A percentile compares a stretch with the other conserved stretches of the same genome.
These are phyloP conservation scores for Alternaria arborescens DNA, from an alignment of 2,329 filamentous ascomycete genomes.

Conservation along the genomic window DNA sequence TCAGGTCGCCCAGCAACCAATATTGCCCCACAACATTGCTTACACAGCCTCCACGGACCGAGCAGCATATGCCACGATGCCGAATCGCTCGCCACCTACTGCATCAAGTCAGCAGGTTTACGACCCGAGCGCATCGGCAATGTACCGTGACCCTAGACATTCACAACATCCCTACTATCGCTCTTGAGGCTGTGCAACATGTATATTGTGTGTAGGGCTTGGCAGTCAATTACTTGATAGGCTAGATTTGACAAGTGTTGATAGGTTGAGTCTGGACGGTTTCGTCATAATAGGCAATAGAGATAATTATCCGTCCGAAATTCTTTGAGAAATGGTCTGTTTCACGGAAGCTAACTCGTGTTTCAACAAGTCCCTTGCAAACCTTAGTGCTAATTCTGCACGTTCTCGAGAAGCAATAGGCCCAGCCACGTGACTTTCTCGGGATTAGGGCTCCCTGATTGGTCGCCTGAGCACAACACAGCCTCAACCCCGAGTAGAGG, in stretches of 20 bases:
- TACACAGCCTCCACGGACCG: slow-evolving; percentile 25
- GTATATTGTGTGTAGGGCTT: slow-evolving; percentile 8
- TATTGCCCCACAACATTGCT: slow-evolving; percentile 21
- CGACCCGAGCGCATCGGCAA: slow-evolving; percentile 11
- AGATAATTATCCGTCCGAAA: not conserved
- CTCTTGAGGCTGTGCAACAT: slow-evolving; percentile 31
- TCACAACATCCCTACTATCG: slow-evolving; percentile 28
- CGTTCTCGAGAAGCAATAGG: not conserved
- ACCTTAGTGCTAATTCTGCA: not conserved
- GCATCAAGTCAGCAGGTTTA: slow-evolving; percentile 22
- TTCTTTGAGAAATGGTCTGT: not conserved
- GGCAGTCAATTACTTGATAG: slow-evolving; percentile 11
- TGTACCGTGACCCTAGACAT: slow-evolving; percentile 32
- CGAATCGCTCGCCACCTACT: slow-evolving; percentile 14
- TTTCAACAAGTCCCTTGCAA: not conserved
- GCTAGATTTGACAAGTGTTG: not conserved
- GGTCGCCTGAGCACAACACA: slow-evolving; percentile 9
- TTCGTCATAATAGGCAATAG: not conserved
- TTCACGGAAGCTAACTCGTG: not conserved
- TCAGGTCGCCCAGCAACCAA: slow-evolving; percentile 22
- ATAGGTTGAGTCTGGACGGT: not conserved
- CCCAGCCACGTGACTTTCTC: slow-evolving; percentile 4
- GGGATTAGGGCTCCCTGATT: not conserved
- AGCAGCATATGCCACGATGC: slow-evolving; percentile 20
- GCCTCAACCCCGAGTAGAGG: slow-evolving; percentile 17